Evolutionary conservation across 2,329 filamentous ascomycete species (phyloP), one percentile per base, ranked within the genome.

Genomic region (Rutstroemia sp.): DNA sequence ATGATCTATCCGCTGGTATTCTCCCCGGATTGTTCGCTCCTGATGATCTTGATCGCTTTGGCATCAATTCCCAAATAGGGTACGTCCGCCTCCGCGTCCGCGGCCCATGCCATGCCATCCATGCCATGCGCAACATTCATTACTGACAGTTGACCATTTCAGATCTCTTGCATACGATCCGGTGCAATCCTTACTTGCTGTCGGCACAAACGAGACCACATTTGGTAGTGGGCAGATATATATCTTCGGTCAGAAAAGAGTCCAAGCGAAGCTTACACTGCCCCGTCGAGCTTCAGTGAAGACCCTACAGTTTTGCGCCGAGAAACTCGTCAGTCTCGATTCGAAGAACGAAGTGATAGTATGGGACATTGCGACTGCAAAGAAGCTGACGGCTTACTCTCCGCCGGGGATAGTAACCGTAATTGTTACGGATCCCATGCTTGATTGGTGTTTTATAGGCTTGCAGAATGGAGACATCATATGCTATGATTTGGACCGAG

Each of bases 381-480:
- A 77, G 55, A 78, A 86, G 55, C 63, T 90, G 41, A 81, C 83
- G 25, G 83, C 83, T 37, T 87, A 91, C 68, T 82, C 88, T 4
- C 86, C 90, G 9, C 88, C 90, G 0, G 91, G 90, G 5, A 79
- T 84, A 49, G 88, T 92, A 19, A 85, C 83, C 14, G 80, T 82
- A 34, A 70, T 97, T 66, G 79, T 87, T 57, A 91, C 88, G 7
- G 94, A 99, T 69, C 90, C 92, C 0, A 89, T 90, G 74, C 77
- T 99, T 59, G 94, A 99, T 71, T 99, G 95, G 83, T 90, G 87
- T 39, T 87, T 99, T 60, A 76, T 97, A 46, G 94, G 91, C 12
- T 75, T 91, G 60, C 83, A 88, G 61, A 88, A 81, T 67, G 91
- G 92, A 59, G 92, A 97, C 57, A 78, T 97, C 10, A 79, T 92